Conservation (phyloP, 1,284 basidiomycete genomes). For the Meira miltonrushii region DNA sequence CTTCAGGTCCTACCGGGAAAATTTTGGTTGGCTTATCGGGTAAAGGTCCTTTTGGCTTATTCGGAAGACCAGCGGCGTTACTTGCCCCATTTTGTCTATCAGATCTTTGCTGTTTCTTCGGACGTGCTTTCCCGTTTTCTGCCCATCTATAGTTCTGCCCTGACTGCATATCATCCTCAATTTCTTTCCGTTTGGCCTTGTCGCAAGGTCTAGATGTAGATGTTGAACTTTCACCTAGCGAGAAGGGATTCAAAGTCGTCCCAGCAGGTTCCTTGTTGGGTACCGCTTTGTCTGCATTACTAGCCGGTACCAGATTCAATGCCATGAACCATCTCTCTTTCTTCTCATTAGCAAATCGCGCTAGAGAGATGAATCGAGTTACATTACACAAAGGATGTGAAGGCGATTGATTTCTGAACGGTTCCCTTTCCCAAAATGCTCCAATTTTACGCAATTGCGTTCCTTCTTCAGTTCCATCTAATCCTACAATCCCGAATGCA, state of each 20-base stretch:
- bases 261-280: background rate
- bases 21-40: conserved; percentile 14
- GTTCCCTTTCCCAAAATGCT: conserved; percentile 44
- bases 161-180: background rate
- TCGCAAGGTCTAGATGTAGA: background rate
- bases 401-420: conserved; percentile 32
- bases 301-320: conserved; percentile 29
- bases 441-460: conserved; percentile 22
- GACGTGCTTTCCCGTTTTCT: background rate
- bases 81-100: background rate
- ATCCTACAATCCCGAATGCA: conserved; percentile 17
- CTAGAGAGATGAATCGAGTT: conserved; percentile 44
- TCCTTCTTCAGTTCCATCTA: conserved; percentile 4
- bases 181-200: background rate
- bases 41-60: background rate
- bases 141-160: conserved; percentile 5
- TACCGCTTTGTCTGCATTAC: background rate
- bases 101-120: background rate
- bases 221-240: background rate
- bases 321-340: conserved; percentile 49
- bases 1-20: conserved; percentile 35
- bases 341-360: conserved; percentile 35
- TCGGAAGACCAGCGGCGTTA: background rate
- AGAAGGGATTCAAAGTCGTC: conserved; percentile 14
- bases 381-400: background rate